Conservation (phyloP, 495 filamentous ascomycete species). For the Astrocystis sublimbata region DNA sequence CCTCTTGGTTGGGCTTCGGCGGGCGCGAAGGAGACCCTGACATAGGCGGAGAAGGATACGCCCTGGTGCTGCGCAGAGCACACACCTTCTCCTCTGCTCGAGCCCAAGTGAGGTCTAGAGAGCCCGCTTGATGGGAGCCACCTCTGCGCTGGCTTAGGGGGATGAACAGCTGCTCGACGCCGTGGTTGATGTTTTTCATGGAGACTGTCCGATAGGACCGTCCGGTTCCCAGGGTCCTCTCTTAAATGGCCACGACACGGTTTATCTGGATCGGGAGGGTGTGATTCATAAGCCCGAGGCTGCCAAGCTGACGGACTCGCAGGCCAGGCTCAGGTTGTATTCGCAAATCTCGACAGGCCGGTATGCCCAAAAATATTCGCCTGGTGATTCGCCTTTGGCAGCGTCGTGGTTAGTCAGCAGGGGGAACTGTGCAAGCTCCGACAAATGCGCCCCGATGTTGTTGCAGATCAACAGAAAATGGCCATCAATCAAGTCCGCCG, state of each 20-base stretch:
- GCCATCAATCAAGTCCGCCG: constrained; percentile 5
- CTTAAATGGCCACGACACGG: constrained; percentile 14
- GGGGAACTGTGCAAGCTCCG: background rate
- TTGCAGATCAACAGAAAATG: background rate
- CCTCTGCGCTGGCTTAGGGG: constrained; percentile 63
- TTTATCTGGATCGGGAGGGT: constrained; percentile 2
- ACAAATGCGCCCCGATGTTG: constrained; percentile 1
- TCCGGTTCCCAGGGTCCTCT: constrained; percentile 30
- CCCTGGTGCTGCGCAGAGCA: constrained; percentile 59
- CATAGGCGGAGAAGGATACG: constrained; percentile 81
- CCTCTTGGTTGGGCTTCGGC: constrained; percentile 62
- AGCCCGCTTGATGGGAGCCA: constrained; percentile 63
- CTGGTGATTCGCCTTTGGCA: constrained; percentile 1
- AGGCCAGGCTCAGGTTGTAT: constrained; percentile 6
- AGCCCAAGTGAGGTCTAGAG: constrained; percentile 69
- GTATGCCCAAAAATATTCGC: background rate
- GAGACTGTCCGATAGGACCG: constrained; percentile 36
- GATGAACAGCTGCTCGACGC: constrained; percentile 44
- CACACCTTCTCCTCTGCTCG: constrained; percentile 68
- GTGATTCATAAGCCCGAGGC: constrained; percentile 1
- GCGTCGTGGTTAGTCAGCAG: constrained; percentile 10
- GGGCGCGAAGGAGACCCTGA: constrained; percentile 74
- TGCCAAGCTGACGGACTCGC: constrained; percentile 11
- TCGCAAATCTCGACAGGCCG: constrained; percentile 7
- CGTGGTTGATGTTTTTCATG: constrained; percentile 52